phyloP scores from a whole-genome alignment of 371 early-diverging fungal genomes.

The Apophysomyces elegans region DNA sequence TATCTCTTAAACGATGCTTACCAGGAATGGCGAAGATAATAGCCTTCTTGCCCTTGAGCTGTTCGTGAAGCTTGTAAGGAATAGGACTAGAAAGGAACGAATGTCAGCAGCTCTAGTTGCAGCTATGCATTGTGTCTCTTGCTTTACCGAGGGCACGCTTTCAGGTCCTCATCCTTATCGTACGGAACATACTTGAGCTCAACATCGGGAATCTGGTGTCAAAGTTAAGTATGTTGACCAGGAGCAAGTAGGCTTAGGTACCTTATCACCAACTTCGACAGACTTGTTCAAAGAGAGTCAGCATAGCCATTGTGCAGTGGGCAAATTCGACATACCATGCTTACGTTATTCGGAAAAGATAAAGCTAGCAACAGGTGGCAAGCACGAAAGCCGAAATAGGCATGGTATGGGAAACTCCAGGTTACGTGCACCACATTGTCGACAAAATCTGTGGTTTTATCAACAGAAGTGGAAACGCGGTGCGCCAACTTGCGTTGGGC shows the following conservation, averaged over 20 bases:
- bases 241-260: conserved; percentile 10
- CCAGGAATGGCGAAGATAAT: conserved; percentile 83
- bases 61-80: conserved; percentile 52
- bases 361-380: not conserved
- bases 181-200: conserved; percentile 51
- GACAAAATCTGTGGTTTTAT: not conserved
- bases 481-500: too few species aligned
- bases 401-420: not conserved
- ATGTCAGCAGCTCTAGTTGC: too few species aligned
- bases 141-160: conserved; percentile 39
- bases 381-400: not conserved
- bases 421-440: too few species aligned
- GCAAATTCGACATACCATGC: not conserved
- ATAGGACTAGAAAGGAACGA: conserved; percentile 25
- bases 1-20: conserved; percentile 11
- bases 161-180: conserved; percentile 36
- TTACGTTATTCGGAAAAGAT: not conserved
- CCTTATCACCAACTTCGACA: conserved; percentile 33
- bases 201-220: conserved; percentile 39
- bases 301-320: not conserved
- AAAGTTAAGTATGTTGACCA: not conserved
- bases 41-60: conserved; percentile 76
- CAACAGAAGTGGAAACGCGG: too few species aligned
- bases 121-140: too few species aligned
- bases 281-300: not conserved